Evolutionary conservation across 768 basidiomycete genomes (phyloP).

Genomic region (Lactarius deliciosus): DNA sequence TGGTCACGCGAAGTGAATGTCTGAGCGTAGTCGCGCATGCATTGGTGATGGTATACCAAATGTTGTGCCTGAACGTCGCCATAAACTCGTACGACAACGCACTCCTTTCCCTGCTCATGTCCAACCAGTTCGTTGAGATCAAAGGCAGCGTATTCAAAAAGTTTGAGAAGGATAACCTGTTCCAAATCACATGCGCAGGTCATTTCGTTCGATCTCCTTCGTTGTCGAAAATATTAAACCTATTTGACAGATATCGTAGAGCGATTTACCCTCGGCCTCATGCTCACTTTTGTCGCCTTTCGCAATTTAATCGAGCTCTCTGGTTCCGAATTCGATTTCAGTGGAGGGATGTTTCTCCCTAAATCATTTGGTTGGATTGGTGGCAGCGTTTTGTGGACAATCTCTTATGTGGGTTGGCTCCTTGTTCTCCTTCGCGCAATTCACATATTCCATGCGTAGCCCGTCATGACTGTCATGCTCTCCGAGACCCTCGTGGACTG

Average conservation of each 20-base stretch:
- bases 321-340: slow-evolving; percentile 82
- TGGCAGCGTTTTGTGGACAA: slow-evolving; percentile 79
- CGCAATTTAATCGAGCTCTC: slow-evolving; percentile 94
- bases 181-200: slow-evolving; percentile 98
- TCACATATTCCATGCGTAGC: slow-evolving; percentile 47
- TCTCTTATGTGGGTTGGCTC: slow-evolving; percentile 70
- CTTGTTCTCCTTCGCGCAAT: slow-evolving; percentile 3
- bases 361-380: slow-evolving; percentile 83
- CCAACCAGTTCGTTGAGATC: slow-evolving; percentile 99
- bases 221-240: not conserved
- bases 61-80: slow-evolving; percentile 93
- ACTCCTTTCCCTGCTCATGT: slow-evolving; percentile 88
- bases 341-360: slow-evolving; percentile 68
- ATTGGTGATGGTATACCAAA: slow-evolving; percentile 94
- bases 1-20: not conserved
- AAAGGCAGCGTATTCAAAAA: slow-evolving; percentile 99
- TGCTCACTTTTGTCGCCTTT: slow-evolving; percentile 89
- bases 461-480: slow-evolving; percentile 84
- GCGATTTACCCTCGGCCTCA: slow-evolving; percentile 86
- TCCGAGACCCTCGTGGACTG: slow-evolving; percentile 97
- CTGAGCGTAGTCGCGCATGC: slow-evolving; percentile 72
- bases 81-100: slow-evolving; percentile 98
- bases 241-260: slow-evolving; percentile 83
- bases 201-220: slow-evolving; percentile 7
- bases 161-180: slow-evolving; percentile 97